Evolutionary conservation across 495 filamentous ascomycete genomes (phyloP).

Genomic region (Penicillium herquei): DNA sequence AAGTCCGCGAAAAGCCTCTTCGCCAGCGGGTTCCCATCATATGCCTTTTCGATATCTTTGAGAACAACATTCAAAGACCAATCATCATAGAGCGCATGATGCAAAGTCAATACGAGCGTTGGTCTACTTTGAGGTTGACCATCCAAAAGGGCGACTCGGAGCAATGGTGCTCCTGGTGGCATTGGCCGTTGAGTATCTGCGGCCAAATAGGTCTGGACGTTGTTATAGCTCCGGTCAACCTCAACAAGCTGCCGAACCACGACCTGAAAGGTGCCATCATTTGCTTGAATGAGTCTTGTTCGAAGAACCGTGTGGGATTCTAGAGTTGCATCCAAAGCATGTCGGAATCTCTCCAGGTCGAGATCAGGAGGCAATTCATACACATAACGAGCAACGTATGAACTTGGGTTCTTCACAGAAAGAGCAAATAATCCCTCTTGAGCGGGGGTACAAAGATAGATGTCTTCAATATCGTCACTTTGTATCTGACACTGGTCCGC

Average conservation of each 20-base stretch:
- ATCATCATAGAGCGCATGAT: not conserved
- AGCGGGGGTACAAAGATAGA: not conserved
- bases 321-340: not conserved
- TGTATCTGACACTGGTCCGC: no score
- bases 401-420: not conserved
- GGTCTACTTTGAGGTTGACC: not conserved
- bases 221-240: not conserved
- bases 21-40: not conserved
- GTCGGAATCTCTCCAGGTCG: not conserved
- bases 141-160: not conserved
- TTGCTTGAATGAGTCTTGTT: not conserved
- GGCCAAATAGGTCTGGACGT: not conserved
- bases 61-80: not conserved
- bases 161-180: not conserved
- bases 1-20: not conserved
- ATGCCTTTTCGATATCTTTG: not conserved
- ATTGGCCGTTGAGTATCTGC: not conserved
- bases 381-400: not conserved
- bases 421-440: not conserved
- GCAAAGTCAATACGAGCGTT: not conserved
- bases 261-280: not conserved
- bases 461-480: not conserved
- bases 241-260: not conserved
- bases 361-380: not conserved
- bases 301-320: not conserved